Evolutionary conservation across 108 stramenopile genomes (phyloP).

Genomic region (Discostella stelligeroides): DNA sequence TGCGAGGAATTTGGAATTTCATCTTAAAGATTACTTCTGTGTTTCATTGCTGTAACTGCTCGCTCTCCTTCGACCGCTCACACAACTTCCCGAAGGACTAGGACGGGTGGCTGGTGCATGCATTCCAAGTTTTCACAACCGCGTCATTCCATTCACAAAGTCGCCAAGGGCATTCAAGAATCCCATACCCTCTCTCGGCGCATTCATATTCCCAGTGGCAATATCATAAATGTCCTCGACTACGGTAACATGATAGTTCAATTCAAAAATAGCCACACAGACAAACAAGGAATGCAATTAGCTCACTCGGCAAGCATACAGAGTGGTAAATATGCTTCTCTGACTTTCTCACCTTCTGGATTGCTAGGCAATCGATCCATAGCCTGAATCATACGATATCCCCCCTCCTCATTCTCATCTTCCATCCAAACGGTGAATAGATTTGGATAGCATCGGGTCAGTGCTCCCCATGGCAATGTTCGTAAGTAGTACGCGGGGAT

Average conservation of each 20-base stretch:
- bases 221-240: conserved; percentile 88
- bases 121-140: no score
- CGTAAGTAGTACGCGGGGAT: conserved; percentile 82
- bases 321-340: not conserved
- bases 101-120: no score
- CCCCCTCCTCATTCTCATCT: conserved; percentile 78
- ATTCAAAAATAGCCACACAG: not conserved
- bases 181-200: conserved; percentile 52
- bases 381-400: conserved; percentile 75
- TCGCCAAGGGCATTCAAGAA: conserved; percentile 69
- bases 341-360: conserved; percentile 50
- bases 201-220: conserved; percentile 56
- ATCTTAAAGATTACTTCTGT: no score
- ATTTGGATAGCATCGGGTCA: conserved; percentile 71
- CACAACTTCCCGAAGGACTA: no score
- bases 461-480: conserved; percentile 89
- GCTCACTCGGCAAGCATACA: not conserved
- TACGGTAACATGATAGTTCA: not conserved
- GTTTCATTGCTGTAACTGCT: no score
- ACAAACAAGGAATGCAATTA: not conserved
- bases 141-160: conserved; percentile 69
- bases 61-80: no score
- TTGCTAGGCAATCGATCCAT: conserved; percentile 74
- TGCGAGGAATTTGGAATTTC: no score
- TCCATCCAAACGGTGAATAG: conserved; percentile 91